phyloP scores from a whole-genome alignment of 2,329 filamentous ascomycete genomes.

The Zopfia rhizophila region DNA sequence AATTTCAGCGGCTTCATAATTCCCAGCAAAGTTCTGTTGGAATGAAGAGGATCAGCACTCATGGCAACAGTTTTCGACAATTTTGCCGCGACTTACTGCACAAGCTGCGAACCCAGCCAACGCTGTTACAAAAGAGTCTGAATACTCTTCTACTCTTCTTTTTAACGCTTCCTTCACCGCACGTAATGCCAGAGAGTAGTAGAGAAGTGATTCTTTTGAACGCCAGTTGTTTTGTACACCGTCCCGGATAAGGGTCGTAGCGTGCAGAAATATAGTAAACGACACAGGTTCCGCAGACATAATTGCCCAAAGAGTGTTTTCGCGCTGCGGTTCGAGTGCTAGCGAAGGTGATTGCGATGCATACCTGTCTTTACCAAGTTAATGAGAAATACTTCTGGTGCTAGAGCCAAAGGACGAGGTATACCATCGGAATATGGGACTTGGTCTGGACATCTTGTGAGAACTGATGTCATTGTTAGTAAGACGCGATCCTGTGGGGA shows the following conservation, averaged over 20 bases:
- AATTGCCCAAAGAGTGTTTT: constrained; percentile 32
- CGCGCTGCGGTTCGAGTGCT: too few species aligned
- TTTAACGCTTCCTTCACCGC: constrained; percentile 26
- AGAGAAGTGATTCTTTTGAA: constrained; percentile 27
- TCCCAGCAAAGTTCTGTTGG: constrained; percentile 24
- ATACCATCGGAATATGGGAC: constrained; percentile 31
- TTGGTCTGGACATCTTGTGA: constrained; percentile 32
- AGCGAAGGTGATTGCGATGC: constrained; percentile 18
- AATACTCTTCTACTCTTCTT: constrained; percentile 12
- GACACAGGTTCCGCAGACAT: constrained; percentile 31
- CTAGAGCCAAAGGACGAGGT: too few species aligned
- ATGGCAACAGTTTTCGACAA: too few species aligned
- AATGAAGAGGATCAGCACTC: too few species aligned
- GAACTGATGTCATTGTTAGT: constrained; percentile 21
- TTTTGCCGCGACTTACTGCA: constrained; percentile 29
- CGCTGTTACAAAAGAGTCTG: constrained; percentile 26
- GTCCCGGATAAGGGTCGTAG: constrained; percentile 30
- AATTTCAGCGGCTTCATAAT: constrained; percentile 28
- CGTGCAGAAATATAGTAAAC: constrained; percentile 33
- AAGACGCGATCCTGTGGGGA: too few species aligned
- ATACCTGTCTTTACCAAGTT: constrained; percentile 29
- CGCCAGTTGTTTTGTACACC: constrained; percentile 19
- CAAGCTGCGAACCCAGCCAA: constrained; percentile 31
- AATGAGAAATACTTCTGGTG: neutral
- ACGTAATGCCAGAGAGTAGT: constrained; percentile 27